A percentile compares a stretch with the other conserved stretches of the same genome.
Conservation (phyloP, 2,329 filamentous ascomycete species). For the Monosporascus ibericus region DNA sequence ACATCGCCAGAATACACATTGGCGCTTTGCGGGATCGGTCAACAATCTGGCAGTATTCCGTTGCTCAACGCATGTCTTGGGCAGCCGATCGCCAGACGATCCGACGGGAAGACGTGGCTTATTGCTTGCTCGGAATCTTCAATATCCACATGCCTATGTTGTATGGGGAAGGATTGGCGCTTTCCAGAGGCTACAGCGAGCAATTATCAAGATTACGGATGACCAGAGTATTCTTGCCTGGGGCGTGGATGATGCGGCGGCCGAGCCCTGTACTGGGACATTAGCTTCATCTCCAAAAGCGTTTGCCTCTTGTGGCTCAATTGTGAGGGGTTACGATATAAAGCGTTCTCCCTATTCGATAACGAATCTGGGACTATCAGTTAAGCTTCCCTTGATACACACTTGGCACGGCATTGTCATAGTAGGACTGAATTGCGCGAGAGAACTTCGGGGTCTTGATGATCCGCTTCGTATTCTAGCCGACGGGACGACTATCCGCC, state of each 20-base stretch:
- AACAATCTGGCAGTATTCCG: slow-evolving; percentile 12
- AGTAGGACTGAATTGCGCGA: slow-evolving; percentile 11
- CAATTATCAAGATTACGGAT: slow-evolving; percentile 25
- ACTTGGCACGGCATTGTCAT: background rate
- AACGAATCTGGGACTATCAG: slow-evolving; percentile 14
- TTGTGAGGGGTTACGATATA: slow-evolving; percentile 2
- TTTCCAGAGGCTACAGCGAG: slow-evolving; percentile 27
- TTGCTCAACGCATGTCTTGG: slow-evolving; percentile 36
- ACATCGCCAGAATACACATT: slow-evolving; percentile 14
- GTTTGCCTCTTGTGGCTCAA: slow-evolving; percentile 14
- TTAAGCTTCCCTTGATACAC: slow-evolving; percentile 2
- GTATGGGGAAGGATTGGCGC: slow-evolving; percentile 33
- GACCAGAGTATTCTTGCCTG: slow-evolving; percentile 27
- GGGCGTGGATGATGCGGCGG: slow-evolving; percentile 1
- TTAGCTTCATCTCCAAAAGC: slow-evolving; percentile 8
- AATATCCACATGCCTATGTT: slow-evolving; percentile 36
- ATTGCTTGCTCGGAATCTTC: slow-evolving; percentile 39
- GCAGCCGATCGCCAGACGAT: slow-evolving; percentile 27
- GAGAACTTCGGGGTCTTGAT: slow-evolving; percentile 3
- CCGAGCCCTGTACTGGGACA: background rate
- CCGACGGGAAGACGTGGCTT: slow-evolving; percentile 34
- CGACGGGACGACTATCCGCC: background rate
- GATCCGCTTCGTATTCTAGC: no score
- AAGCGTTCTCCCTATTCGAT: background rate
- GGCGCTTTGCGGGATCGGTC: slow-evolving; percentile 8